Evolutionary conservation across 2,329 filamentous ascomycete species (phyloP).

Genomic region (Mycogone perniciosa): DNA sequence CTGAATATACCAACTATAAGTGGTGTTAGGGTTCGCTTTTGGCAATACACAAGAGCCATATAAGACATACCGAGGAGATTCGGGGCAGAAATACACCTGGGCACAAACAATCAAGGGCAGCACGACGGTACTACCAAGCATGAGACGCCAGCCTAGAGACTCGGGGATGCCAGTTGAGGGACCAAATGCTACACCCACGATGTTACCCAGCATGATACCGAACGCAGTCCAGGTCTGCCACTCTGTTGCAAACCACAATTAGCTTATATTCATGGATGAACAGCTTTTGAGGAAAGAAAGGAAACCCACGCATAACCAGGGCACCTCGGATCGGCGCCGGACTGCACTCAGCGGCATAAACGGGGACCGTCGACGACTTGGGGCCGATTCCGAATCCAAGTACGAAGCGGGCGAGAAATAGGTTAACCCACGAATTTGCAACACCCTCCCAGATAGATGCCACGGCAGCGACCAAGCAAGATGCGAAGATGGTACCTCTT

Average conservation of each 20-base stretch:
- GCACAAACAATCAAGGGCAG: constrained; percentile 45
- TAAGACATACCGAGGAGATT: constrained; percentile 40
- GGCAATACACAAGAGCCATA: background rate
- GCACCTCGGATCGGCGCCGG: constrained; percentile 63
- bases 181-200: constrained; percentile 43
- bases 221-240: constrained; percentile 19
- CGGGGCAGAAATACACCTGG: constrained; percentile 58
- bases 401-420: constrained; percentile 58
- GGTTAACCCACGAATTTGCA: constrained; percentile 47
- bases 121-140: constrained; percentile 53
- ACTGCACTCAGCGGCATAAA: constrained; percentile 67
- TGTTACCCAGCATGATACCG: constrained; percentile 43
- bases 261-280: background rate
- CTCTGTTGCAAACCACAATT: background rate
- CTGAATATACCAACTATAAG: constrained; percentile 43
- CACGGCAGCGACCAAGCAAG: constrained; percentile 14
- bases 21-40: constrained; percentile 20
- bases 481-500: constrained; percentile 15
- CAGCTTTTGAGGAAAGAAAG: background rate
- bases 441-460: constrained; percentile 19
- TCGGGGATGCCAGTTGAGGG: constrained; percentile 28
- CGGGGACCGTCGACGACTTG: constrained; percentile 58
- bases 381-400: constrained; percentile 63
- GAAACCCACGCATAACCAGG: constrained; percentile 55
- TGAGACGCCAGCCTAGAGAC: constrained; percentile 53